phyloP scores from a whole-genome alignment of 495 filamentous ascomycete species.

The Sabuloglossum arenarium region DNA sequence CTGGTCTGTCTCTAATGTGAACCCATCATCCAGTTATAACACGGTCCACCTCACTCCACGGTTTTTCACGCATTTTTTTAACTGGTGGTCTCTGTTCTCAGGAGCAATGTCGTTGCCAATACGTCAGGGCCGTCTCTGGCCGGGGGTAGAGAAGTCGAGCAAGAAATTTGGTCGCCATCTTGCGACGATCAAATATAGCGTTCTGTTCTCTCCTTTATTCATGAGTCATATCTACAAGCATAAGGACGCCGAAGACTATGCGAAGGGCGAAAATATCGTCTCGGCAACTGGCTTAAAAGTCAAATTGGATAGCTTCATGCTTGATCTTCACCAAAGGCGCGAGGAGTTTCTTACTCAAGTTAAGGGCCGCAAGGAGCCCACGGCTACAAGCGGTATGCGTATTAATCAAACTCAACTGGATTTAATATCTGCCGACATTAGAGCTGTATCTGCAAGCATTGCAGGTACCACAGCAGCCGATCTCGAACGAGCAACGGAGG shows the following conservation, averaged over 20 bases:
- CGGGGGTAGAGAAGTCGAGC: constrained; percentile 79
- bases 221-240: constrained; percentile 97
- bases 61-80: constrained; percentile 96
- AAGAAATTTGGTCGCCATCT: constrained; percentile 97
- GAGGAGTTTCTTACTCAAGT: constrained; percentile 73
- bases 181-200: constrained; percentile 91
- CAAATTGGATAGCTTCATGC: constrained; percentile 82
- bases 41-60: constrained; percentile 79
- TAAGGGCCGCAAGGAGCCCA: constrained; percentile 46
- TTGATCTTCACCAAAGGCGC: constrained; percentile 85
- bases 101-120: constrained; percentile 89
- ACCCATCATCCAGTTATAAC: constrained; percentile 76
- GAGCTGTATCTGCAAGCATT: constrained; percentile 84
- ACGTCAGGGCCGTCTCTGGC: constrained; percentile 77
- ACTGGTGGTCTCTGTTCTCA: constrained; percentile 93
- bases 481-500: constrained; percentile 38
- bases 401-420: constrained; percentile 89
- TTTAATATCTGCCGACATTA: constrained; percentile 76
- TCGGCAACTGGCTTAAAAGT: constrained; percentile 89
- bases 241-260: constrained; percentile 77
- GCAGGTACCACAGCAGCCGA: constrained; percentile 54
- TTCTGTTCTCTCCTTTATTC: constrained; percentile 80
- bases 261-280: constrained; percentile 40
- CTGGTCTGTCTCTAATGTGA: constrained; percentile 52
- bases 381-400: constrained; percentile 74